A percentile compares a stretch with the other conserved stretches of the same genome.
Conservation (phyloP, 257 asterid genomes). For the Verbena officinalis region DNA sequence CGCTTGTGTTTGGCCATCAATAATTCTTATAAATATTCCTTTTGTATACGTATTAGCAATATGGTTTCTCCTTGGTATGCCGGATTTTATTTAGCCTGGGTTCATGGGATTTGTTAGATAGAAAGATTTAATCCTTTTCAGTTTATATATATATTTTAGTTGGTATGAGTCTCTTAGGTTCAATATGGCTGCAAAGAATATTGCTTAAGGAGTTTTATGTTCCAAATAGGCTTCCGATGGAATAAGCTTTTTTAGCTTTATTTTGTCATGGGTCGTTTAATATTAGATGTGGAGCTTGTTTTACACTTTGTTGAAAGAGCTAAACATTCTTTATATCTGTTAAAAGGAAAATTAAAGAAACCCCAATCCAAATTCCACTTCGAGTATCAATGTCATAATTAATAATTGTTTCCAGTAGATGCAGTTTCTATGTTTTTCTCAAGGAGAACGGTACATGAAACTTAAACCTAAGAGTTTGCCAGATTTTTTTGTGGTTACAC, state of each 20-base stretch:
- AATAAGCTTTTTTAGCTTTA: neutral
- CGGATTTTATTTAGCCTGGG: neutral
- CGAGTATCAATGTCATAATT: too few species aligned
- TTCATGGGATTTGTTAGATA: neutral
- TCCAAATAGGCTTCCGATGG: neutral
- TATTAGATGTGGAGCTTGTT: neutral
- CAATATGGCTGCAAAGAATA: neutral
- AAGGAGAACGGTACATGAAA: too few species aligned
- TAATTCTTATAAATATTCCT: neutral
- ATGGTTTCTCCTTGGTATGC: neutral
- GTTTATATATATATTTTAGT: neutral
- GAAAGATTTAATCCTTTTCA: neutral
- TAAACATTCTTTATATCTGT: neutral
- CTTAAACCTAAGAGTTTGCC: too few species aligned
- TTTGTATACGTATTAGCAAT: neutral
- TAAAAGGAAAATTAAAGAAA: neutral
- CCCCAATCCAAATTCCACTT: neutral
- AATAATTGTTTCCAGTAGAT: too few species aligned
- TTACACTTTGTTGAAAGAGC: neutral
- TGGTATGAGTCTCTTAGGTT: neutral
- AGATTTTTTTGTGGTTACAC: too few species aligned
- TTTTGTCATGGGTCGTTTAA: neutral
- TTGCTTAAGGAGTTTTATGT: neutral
- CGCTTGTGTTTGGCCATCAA: neutral
- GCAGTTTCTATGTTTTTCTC: too few species aligned